Evolutionary conservation across 2,329 filamentous ascomycete genomes (phyloP), one percentile per base, ranked within the genome.

Genomic region (Diplodia mutila): DNA sequence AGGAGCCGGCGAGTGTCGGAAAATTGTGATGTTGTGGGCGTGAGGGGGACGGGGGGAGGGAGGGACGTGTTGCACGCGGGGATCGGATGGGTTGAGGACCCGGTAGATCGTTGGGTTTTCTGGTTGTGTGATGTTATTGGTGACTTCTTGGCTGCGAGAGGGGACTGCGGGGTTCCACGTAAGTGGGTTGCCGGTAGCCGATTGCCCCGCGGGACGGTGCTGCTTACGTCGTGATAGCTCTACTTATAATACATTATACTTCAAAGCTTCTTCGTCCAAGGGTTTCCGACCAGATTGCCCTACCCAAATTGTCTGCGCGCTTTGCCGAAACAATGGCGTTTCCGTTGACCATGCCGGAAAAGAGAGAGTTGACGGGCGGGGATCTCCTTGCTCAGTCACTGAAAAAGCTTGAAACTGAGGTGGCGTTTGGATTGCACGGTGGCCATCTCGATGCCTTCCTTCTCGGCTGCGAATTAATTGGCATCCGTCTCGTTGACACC

Each of bases 371-470:
- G 42, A 76, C 79, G 0, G 81, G 81, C 18, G 82, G 81, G 5
- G 82, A 84, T 68, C 75, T 84, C 1, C 74, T 83, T 2, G 82
- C 81, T 0, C 82, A 84, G 73, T 80, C 75, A 12, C 75, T 84
- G 4, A 73, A 78, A 32, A 74, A 79, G 29, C 72, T 83, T 0
- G 81, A 81, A 8, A 78, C 80, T 2, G 75, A 78, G 21, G 80
- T 83, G 21, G 79, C 80, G 1, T 84, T 84, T 67, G 82, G 82
- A 23, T 72, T 84, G 12, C 82, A 84, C 69, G 82, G 82, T 2
- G 81, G 82, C 9, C 81, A 84, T 70, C 75, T 84, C 1, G 82
- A 84, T 73, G 81, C 82, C 16, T 84, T 84, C 68, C 73, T 84
- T 2, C 77, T 83, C 71, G 82, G 80, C 7, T 81, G 79, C 65